Evolutionary conservation across 352 stramenopile genomes (phyloP).

Genomic region (Phytophthora megakarya): DNA sequence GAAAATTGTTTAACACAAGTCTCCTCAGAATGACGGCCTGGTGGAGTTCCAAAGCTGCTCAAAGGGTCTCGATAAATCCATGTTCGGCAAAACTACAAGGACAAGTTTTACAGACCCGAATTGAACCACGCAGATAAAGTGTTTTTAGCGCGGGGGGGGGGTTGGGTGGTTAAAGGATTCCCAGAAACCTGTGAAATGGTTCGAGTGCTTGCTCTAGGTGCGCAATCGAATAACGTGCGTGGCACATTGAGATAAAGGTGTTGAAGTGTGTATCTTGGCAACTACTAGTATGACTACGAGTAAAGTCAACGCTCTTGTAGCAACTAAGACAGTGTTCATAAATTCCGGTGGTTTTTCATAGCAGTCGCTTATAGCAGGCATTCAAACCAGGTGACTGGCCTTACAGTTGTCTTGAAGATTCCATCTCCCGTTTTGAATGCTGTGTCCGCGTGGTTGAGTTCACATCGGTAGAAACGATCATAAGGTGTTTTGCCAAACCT

Average conservation of each 20-base stretch:
- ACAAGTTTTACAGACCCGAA: conserved; percentile 42
- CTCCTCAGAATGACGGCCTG: conserved; percentile 36
- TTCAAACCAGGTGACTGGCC: conserved; percentile 51
- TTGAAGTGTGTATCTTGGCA: neutral
- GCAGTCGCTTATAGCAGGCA: conserved; percentile 31
- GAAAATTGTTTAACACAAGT: conserved; percentile 33
- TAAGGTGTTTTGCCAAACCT: conserved; percentile 36
- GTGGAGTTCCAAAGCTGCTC: conserved; percentile 58
- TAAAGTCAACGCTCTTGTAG: too few species aligned
- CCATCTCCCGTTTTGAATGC: conserved; percentile 54
- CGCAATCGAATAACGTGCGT: too few species aligned
- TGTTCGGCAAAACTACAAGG: conserved; percentile 42
- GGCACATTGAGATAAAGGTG: too few species aligned
- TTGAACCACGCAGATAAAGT: conserved; percentile 58
- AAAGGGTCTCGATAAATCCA: conserved; percentile 28
- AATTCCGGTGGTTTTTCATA: too few species aligned
- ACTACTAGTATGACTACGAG: too few species aligned
- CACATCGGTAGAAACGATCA: conserved; percentile 39
- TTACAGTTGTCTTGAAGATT: conserved; percentile 38
- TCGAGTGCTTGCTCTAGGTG: conserved; percentile 43
- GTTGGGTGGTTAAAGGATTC: conserved; percentile 39
- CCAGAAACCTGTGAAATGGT: conserved; percentile 52
- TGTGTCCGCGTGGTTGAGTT: conserved; percentile 57
- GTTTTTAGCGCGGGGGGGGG: conserved; percentile 43
- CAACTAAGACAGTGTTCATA: too few species aligned